A percentile compares a stretch with the other conserved stretches of the same genome.
These are phyloP conservation scores for Aspergillus oerlinghausenensis DNA, from an alignment of 2,329 filamentous ascomycete genomes.

Conservation along the genomic window DNA sequence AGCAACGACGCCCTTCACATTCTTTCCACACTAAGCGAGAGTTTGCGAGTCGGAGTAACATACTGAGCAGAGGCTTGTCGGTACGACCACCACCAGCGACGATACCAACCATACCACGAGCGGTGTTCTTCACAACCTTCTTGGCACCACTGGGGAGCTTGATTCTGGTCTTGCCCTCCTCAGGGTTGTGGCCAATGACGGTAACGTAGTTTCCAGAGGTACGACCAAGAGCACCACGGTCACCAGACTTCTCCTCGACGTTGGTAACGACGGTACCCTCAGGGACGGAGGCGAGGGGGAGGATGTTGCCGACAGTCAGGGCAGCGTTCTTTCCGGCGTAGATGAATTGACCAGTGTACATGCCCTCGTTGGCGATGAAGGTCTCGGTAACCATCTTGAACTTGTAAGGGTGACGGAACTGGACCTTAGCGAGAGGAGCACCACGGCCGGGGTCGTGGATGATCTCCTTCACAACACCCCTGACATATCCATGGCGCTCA, in stretches of 20 bases:
- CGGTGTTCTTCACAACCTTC: constrained; percentile 91
- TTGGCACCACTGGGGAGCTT: constrained; percentile 99
- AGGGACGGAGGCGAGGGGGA: constrained; percentile 88
- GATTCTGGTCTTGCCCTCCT: constrained; percentile 99
- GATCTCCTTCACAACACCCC: constrained; percentile 97
- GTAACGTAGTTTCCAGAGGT: constrained; percentile 99
- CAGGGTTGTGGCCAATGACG: constrained; percentile 93
- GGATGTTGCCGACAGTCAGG: constrained; percentile 95
- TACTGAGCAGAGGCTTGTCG: constrained; percentile 97
- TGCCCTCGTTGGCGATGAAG: constrained; percentile 99
- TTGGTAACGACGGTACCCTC: constrained; percentile 99
- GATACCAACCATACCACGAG: constrained; percentile 98
- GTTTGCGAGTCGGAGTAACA: constrained; percentile 11
- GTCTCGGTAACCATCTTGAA: constrained; percentile 98
- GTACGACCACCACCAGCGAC: constrained; percentile 99
- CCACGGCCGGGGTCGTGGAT: constrained; percentile 98
- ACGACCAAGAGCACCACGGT: constrained; percentile 92
- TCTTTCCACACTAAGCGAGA: neutral
- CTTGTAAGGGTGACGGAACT: constrained; percentile 96
- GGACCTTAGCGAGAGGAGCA: constrained; percentile 93
- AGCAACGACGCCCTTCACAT: constrained; percentile 27
- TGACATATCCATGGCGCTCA: constrained; percentile 95
- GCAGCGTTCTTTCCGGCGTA: constrained; percentile 99
- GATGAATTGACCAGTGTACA: constrained; percentile 99
- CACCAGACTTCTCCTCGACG: constrained; percentile 97